Base-by-base conservation (phyloP, 352 stramenopile genomes). In the Globisporangium solare region DNA sequence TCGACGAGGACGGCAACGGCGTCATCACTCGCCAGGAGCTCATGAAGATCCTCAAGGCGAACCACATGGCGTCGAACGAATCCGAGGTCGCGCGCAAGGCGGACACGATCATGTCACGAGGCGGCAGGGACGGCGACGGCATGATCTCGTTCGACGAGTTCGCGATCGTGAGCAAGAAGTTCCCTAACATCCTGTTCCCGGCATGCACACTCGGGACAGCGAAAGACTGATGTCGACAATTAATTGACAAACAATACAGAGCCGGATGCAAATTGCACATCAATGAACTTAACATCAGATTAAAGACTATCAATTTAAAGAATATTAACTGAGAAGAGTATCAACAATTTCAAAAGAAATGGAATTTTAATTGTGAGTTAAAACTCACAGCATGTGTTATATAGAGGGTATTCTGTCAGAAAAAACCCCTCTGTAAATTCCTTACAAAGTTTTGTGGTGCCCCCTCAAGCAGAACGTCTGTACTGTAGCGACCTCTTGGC, bases 141-240 rank as follows among this genome's bases (percentile, higher is more conserved):
- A 89, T 98, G 48, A 97, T 99, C 61, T 98, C 89, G 17, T 98
- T 99, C 67, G 94, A 99, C 61, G 95, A 98, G 70, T 98, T 98
- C 67, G 87, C 95, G 24, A 71, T 98, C 56, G 93, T 98, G 51
- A 95, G 77, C 71, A 98, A 98, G 70, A 98, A 97, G 66, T 99
- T 98, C 64, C 94, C 96, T 14, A 98, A 98, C 66, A 97, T 98
- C 70, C 71, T 98, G 21, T 97, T 96, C 73, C 89, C 88, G 27
- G 80, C 82, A 39, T 94, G 91, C 64, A 89, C 83, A 35, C 68
- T 91, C 15, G 73, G 73, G 15, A 75, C 73, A 14, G 72, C 73
- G 6, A 89, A 87, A 66, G 74, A 86, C 56, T 86, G 57, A 22
- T 6, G 10, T 35, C 27, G 27, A 35, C 27, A 35, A 35, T 35